Conservation (phyloP, 805 yeast genomes). For the Candida xyloterini region DNA sequence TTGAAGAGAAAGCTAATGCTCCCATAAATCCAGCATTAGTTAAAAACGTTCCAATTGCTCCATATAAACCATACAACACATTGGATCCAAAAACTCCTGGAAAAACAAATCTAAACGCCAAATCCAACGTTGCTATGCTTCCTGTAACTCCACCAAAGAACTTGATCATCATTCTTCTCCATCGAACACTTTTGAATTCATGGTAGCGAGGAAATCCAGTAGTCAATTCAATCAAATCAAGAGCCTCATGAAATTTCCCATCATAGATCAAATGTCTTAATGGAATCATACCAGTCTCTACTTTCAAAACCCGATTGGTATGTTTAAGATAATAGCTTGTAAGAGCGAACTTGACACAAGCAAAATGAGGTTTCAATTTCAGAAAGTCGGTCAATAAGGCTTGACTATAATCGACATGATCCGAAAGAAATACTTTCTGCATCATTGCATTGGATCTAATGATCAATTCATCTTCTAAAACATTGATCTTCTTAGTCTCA, state of each 20-base stretch:
- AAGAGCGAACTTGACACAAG: slow-evolving; percentile 25
- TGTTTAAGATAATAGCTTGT: slow-evolving; percentile 26
- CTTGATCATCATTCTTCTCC: slow-evolving; percentile 35
- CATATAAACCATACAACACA: slow-evolving; percentile 40
- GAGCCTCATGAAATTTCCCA: slow-evolving; percentile 55
- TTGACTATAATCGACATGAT: slow-evolving; percentile 20
- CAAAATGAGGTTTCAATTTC: slow-evolving; percentile 24
- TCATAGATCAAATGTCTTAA: slow-evolving; percentile 56
- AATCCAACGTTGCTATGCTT: slow-evolving; percentile 44
- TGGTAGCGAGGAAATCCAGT: slow-evolving; percentile 55
- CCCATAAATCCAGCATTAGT: slow-evolving; percentile 47
- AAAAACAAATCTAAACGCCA: slow-evolving; percentile 39
- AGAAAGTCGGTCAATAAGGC: slow-evolving; percentile 23
- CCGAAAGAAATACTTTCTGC: slow-evolving; percentile 15
- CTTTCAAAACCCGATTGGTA: slow-evolving; percentile 29
- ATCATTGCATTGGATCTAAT: slow-evolving; percentile 23
- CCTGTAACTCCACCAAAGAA: slow-evolving; percentile 44
- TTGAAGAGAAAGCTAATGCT: slow-evolving; percentile 40
- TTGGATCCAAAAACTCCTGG: slow-evolving; percentile 34
- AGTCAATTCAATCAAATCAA: slow-evolving; percentile 57
- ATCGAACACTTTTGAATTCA: slow-evolving; percentile 26
- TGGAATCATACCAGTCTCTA: slow-evolving; percentile 54
- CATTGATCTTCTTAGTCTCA: slow-evolving; percentile 22
- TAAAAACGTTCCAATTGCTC: slow-evolving; percentile 48
- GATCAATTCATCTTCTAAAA: slow-evolving; percentile 19